Base-by-base conservation (phyloP, 306 rosid genomes). In the Rosa multiflora region DNA sequence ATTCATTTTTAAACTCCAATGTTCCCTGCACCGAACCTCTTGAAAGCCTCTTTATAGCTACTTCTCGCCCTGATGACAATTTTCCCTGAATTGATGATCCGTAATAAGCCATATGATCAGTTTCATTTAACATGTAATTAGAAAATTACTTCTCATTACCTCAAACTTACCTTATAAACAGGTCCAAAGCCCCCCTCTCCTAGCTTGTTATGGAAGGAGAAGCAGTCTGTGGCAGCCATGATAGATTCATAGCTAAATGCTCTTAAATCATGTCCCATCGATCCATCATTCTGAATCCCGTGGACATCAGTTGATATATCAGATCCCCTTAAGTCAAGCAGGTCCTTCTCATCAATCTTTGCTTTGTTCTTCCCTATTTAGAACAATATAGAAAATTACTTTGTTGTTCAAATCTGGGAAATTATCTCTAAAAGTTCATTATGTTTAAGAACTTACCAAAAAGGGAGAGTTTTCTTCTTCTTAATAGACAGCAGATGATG, bases 101-200 rank as follows among this genome's bases (percentile, higher is more conserved):
- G 15, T 44, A 26, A 70, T 5, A 46, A 35, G 73, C 18, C 73
- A 44, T n/a, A 46, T 5, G 51, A 69, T 69, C 17, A 43, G 51
- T 23, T n/a, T 20, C 52, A 42, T 23, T 44, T 47, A 47, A 35
- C 20, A 70, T n/a, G 1, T 17, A 8, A 37, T 7, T 39, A 70
- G 8, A 47, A 13, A 29, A 9, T 1, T 29, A 32, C 68, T 63
- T 12, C 68, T 12, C 46, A 66, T 8, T 35, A 66, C n/a, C 46
- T 66, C 70, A 66, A 48, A 18, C 26, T 13, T 70, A 70, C 74
- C 56, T 47, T 70, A 47, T 70, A 70, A 26, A 70, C 74, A 23
- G 74, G 56, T 70, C 74, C 74, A 70, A 70, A 47, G 21, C 74
- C 74, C 40, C 74, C 74, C 12, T 70, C 74, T 26, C 74, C 74